Percentiles rank a stretch among this genome's conserved stretches.
Conservation (phyloP, 176 grass and related monocot species). For the Guadua angustifolia region DNA sequence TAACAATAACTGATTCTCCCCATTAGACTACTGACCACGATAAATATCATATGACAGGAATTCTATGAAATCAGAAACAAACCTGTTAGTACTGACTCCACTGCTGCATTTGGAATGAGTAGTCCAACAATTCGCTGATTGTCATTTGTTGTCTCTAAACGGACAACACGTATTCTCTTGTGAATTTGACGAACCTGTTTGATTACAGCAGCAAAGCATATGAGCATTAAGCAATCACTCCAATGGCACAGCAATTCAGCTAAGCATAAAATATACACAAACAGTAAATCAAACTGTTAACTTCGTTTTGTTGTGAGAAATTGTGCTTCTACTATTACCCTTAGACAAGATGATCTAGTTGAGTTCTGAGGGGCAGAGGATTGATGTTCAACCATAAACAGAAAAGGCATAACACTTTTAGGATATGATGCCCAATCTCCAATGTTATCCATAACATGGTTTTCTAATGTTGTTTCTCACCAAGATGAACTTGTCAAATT, state of each 20-base stretch:
- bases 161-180: conserved; percentile 79
- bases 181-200: conserved; percentile 73
- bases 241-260: conserved; percentile 11
- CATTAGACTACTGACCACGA: not conserved
- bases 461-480: conserved; percentile 17
- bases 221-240: conserved; percentile 36
- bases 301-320: conserved; percentile 8
- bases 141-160: conserved; percentile 77
- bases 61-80: conserved; percentile 33
- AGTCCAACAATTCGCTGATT: conserved; percentile 73
- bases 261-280: conserved; percentile 22
- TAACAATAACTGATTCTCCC: not conserved
- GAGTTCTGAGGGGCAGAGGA: not conserved
- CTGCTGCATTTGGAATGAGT: conserved; percentile 85
- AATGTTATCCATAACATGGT: conserved; percentile 17
- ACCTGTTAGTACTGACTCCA: conserved; percentile 93
- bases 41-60: not conserved
- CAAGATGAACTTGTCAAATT: not conserved
- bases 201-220: conserved; percentile 40
- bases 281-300: not conserved
- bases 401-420: conserved; percentile 1
- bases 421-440: not conserved
- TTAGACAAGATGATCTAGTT: not conserved
- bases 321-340: not conserved
- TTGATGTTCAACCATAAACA: conserved; percentile 20